phyloP scores from a whole-genome alignment of 2,329 filamentous ascomycete genomes.

The Harringtonia lauricola region DNA sequence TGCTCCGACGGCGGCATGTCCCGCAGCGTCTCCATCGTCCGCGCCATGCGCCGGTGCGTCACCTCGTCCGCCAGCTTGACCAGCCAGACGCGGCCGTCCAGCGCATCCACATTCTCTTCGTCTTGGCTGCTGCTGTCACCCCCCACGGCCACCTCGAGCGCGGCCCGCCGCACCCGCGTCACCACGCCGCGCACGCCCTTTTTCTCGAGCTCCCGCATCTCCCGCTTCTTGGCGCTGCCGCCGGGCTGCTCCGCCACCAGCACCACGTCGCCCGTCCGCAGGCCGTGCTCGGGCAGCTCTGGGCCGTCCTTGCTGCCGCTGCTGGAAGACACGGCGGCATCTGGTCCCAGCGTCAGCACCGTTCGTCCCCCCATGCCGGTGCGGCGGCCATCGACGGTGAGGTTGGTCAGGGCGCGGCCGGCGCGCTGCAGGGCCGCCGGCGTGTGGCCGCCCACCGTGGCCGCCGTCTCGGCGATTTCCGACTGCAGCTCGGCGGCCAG shows the following conservation, averaged over 20 bases:
- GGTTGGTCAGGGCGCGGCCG: conserved; percentile 69
- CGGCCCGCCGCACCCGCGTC: conserved; percentile 45
- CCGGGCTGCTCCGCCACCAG: conserved; percentile 64
- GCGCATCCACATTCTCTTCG: conserved; percentile 29
- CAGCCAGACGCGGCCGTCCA: conserved; percentile 41
- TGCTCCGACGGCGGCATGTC: conserved; percentile 48
- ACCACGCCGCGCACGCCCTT: conserved; percentile 62
- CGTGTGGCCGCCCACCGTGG: conserved; percentile 55
- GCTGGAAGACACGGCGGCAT: conserved; percentile 49
- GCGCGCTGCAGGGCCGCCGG: conserved; percentile 62
- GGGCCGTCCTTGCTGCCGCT: conserved; percentile 2
- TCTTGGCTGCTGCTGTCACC: conserved; percentile 25
- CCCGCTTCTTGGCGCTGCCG: conserved; percentile 60
- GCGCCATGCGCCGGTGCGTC: conserved; percentile 54
- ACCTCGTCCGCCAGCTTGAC: conserved; percentile 60
- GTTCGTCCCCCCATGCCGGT: conserved; percentile 89
- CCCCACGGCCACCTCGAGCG: conserved; percentile 59
- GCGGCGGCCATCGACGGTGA: conserved; percentile 62
- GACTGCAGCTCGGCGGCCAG: conserved; percentile 60
- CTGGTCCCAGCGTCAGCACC: conserved; percentile 62
- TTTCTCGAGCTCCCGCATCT: conserved; percentile 59
- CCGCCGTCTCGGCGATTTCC: conserved; percentile 59
- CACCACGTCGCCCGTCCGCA: conserved; percentile 69
- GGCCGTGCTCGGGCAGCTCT: conserved; percentile 63
- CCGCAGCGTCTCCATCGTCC: conserved; percentile 47